A percentile compares a stretch with the other conserved stretches of the same genome.
These are phyloP conservation scores for Xylaria polymorpha DNA, from an alignment of 2,329 filamentous ascomycete species.

Conservation along the genomic window DNA sequence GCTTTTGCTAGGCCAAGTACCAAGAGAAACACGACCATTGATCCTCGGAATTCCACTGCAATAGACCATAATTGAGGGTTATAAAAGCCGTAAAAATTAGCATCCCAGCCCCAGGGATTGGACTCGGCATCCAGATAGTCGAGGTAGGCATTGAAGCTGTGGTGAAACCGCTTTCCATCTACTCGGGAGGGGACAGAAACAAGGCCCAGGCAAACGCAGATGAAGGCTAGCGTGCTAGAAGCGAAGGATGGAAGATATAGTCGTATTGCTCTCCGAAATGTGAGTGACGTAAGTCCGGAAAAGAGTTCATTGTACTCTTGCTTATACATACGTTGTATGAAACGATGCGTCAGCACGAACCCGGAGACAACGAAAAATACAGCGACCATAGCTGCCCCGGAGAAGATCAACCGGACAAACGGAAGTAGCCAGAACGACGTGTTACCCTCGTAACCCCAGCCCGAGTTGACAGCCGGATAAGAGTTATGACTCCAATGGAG, in stretches of 20 bases:
- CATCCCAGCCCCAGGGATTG: slow-evolving; percentile 48
- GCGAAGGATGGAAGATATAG: slow-evolving; percentile 56
- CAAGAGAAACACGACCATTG: slow-evolving; percentile 51
- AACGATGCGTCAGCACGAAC: slow-evolving; percentile 55
- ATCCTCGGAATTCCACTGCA: slow-evolving; percentile 51
- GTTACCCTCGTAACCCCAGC: slow-evolving; percentile 51
- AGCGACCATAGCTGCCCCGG: slow-evolving; percentile 55
- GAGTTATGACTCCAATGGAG: slow-evolving; percentile 52
- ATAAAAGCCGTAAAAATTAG: slow-evolving; percentile 48
- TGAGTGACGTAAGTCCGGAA: slow-evolving; percentile 52
- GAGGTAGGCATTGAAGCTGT: slow-evolving; percentile 45
- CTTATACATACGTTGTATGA: slow-evolving; percentile 50
- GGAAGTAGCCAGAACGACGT: slow-evolving; percentile 52
- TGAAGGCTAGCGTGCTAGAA: slow-evolving; percentile 52
- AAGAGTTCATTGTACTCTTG: slow-evolving; percentile 48
- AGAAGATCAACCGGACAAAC: slow-evolving; percentile 53
- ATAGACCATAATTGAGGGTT: slow-evolving; percentile 53
- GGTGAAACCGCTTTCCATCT: slow-evolving; percentile 44
- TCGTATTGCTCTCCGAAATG: slow-evolving; percentile 56
- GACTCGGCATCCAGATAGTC: slow-evolving; percentile 48
- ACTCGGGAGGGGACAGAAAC: slow-evolving; percentile 44
- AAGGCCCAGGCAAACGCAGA: slow-evolving; percentile 46
- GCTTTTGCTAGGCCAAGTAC: slow-evolving; percentile 47
- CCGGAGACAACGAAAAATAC: slow-evolving; percentile 58
- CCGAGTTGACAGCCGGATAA: slow-evolving; percentile 48